These are phyloP conservation scores for Mycena maculata DNA, from an alignment of 768 basidiomycete species.

Conservation along the genomic window DNA sequence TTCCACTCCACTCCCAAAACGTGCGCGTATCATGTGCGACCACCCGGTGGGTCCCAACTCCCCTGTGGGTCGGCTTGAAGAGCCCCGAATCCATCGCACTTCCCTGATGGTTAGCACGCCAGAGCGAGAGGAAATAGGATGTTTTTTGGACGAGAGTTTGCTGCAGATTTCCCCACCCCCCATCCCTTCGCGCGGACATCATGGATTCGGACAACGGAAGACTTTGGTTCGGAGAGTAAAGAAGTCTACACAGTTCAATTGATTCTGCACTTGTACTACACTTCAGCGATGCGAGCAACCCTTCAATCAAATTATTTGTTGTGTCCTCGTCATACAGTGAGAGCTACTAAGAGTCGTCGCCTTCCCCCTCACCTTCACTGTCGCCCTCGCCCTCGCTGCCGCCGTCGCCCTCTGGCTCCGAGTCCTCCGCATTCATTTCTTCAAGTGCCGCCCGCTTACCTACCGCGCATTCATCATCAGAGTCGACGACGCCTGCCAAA, in stretches of 20 bases:
- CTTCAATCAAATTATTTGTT: no score
- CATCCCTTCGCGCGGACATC: background rate
- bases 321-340: no score
- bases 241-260: background rate
- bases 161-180: background rate
- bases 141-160: slow-evolving; percentile 1
- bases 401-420: no score
- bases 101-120: background rate
- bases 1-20: slow-evolving; percentile 4
- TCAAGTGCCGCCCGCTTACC: no score
- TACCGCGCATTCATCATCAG: no score
- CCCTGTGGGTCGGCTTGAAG: background rate
- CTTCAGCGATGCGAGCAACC: background rate
- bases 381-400: no score
- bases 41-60: background rate
- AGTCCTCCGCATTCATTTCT: no score
- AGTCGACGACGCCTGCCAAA: background rate
- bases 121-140: background rate
- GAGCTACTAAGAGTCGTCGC: no score
- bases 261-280: background rate
- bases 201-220: slow-evolving; percentile 3
- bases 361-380: no score
- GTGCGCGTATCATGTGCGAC: background rate
- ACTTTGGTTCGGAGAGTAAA: background rate
- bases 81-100: background rate